These are phyloP conservation scores for Carex arenaria DNA, from an alignment of 202 grass and related monocot species.

Conservation along the genomic window DNA sequence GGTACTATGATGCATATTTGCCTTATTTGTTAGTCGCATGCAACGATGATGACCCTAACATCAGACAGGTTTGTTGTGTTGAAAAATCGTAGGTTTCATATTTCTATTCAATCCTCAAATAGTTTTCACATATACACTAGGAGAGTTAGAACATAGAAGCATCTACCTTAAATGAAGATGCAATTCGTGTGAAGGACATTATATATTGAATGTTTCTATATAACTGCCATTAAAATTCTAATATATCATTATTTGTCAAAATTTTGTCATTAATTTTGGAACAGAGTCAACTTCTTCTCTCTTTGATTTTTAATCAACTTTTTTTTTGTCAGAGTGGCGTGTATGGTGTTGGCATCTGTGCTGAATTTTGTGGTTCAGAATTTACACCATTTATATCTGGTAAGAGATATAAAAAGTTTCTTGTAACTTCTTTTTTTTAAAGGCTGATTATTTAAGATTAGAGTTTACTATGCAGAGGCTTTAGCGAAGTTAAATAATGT, in stretches of 20 bases:
- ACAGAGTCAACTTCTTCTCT: background rate
- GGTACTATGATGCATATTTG: constrained; percentile 86
- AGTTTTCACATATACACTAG: background rate
- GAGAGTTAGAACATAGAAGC: background rate
- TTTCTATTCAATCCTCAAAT: background rate
- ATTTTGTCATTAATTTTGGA: background rate
- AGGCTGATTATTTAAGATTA: background rate
- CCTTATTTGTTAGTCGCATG: constrained; percentile 82
- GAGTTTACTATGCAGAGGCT: constrained; percentile 44
- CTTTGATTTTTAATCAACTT: background rate
- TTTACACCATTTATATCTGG: constrained; percentile 63
- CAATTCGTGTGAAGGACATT: background rate
- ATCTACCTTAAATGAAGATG: background rate
- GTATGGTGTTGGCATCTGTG: constrained; percentile 88
- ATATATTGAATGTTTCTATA: background rate
- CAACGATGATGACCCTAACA: constrained; percentile 57
- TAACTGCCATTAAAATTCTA: background rate
- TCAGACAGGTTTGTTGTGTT: constrained; percentile 67
- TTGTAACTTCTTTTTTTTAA: background rate
- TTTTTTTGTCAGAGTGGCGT: constrained; percentile 56
- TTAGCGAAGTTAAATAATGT: constrained; percentile 76
- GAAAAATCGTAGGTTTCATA: constrained; percentile 10
- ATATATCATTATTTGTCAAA: background rate
- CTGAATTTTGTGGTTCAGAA: constrained; percentile 70
- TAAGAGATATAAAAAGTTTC: constrained; percentile 24